Evolutionary conservation across 2,329 filamentous ascomycete genomes (phyloP).

Genomic region (Diaporthe vexans): DNA sequence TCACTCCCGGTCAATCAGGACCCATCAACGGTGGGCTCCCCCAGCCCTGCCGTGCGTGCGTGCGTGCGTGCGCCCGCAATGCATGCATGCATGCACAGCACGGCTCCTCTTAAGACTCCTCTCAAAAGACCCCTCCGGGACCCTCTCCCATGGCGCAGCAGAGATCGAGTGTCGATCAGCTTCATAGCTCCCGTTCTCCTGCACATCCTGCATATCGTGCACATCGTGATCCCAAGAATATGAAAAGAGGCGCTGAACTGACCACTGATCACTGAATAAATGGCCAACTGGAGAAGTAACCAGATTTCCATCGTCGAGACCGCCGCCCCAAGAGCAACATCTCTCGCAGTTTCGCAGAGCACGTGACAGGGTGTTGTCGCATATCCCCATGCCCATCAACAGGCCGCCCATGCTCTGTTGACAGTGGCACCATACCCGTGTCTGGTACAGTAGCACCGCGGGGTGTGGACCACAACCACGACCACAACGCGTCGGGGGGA

Average conservation of each 20-base stretch:
- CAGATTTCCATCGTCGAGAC: neutral
- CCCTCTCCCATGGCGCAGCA: constrained; percentile 29
- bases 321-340: neutral
- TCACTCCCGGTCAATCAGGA: constrained; percentile 23
- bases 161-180: constrained; percentile 23
- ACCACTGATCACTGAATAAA: neutral
- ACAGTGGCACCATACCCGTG: neutral
- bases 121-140: neutral
- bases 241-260: neutral
- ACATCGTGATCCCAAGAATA: constrained; percentile 21
- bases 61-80: constrained; percentile 9
- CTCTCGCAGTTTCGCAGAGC: neutral
- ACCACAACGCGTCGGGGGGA: neutral
- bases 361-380: constrained; percentile 28
- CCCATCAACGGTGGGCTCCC: constrained; percentile 2
- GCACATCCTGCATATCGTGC: constrained; percentile 15
- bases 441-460: neutral
- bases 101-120: constrained; percentile 5
- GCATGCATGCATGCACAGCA: neutral
- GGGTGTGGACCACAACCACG: neutral
- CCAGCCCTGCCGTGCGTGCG: constrained; percentile 18
- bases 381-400: neutral
- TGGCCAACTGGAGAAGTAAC: neutral
- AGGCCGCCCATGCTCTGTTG: constrained; percentile 10
- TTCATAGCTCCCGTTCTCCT: constrained; percentile 18